phyloP scores from a whole-genome alignment of 2,329 filamentous ascomycete genomes.

The Sphaerulina vaccinii region DNA sequence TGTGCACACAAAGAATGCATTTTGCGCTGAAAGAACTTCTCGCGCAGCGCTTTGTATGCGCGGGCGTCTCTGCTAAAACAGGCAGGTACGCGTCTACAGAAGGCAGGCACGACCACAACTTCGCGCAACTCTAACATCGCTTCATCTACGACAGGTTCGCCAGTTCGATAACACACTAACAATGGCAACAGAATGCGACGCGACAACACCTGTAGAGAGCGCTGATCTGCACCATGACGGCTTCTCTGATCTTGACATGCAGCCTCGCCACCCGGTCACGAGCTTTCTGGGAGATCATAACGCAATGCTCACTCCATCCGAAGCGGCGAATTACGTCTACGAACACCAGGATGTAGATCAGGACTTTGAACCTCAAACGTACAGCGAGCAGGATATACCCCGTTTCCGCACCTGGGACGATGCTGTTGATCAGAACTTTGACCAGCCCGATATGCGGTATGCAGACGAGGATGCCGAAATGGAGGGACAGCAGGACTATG shows the following conservation, averaged over 20 bases:
- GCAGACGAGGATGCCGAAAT: background rate
- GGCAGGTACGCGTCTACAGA: too few species aligned
- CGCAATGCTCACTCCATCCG: too few species aligned
- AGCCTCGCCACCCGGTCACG: too few species aligned
- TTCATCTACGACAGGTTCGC: background rate
- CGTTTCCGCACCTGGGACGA: too few species aligned
- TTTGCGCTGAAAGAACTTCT: too few species aligned
- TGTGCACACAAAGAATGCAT: too few species aligned
- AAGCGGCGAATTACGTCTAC: too few species aligned
- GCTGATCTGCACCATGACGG: background rate
- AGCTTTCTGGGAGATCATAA: too few species aligned
- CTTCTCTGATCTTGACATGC: background rate
- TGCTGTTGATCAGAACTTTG: background rate
- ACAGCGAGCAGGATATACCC: background rate
- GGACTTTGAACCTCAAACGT: background rate
- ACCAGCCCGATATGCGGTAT: background rate
- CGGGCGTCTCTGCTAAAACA: too few species aligned
- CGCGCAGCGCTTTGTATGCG: too few species aligned
- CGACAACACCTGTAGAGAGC: background rate
- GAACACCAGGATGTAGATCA: too few species aligned
- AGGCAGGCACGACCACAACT: too few species aligned
- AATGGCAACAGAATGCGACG: background rate
- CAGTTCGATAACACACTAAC: background rate
- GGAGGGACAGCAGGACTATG: background rate
- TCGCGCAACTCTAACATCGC: background rate